phyloP scores from a whole-genome alignment of 2,329 filamentous ascomycete genomes.

The Dothidotthia symphoricarpi region DNA sequence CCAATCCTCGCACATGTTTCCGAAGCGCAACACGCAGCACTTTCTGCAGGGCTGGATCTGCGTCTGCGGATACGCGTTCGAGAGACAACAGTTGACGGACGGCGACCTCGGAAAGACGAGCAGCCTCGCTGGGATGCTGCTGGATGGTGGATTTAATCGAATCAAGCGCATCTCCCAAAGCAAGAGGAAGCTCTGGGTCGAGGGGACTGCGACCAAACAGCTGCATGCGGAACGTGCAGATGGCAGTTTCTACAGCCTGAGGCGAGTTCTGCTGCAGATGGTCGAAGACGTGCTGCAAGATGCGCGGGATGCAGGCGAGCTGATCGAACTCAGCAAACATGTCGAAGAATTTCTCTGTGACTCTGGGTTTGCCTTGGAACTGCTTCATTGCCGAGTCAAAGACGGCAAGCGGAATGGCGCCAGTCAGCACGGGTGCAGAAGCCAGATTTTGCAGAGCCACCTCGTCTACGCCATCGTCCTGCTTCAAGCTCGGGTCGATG shows the following conservation, averaged over 20 bases:
- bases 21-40: slow-evolving; percentile 49
- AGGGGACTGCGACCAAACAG: slow-evolving; percentile 63
- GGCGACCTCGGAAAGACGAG: slow-evolving; percentile 47
- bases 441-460: slow-evolving; percentile 62
- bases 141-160: slow-evolving; percentile 57
- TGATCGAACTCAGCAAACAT: slow-evolving; percentile 70
- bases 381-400: slow-evolving; percentile 85
- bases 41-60: slow-evolving; percentile 55
- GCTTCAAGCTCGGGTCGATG: slow-evolving; percentile 54
- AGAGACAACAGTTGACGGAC: slow-evolving; percentile 52
- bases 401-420: slow-evolving; percentile 90
- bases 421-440: slow-evolving; percentile 77
- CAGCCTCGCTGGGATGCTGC: slow-evolving; percentile 33
- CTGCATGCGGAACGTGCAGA: slow-evolving; percentile 69
- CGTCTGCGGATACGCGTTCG: slow-evolving; percentile 41
- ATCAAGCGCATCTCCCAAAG: slow-evolving; percentile 64
- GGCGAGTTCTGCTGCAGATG: slow-evolving; percentile 61
- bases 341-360: slow-evolving; percentile 76
- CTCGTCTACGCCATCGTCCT: slow-evolving; percentile 52
- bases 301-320: slow-evolving; percentile 62
- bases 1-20: slow-evolving; percentile 34
- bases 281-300: slow-evolving; percentile 72
- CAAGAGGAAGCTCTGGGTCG: slow-evolving; percentile 70
- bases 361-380: slow-evolving; percentile 62
- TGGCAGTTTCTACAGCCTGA: slow-evolving; percentile 56